These are phyloP conservation scores for Coemansia sp. DNA, from an alignment of 192 early-diverging fungal species.

Conservation along the genomic window DNA sequence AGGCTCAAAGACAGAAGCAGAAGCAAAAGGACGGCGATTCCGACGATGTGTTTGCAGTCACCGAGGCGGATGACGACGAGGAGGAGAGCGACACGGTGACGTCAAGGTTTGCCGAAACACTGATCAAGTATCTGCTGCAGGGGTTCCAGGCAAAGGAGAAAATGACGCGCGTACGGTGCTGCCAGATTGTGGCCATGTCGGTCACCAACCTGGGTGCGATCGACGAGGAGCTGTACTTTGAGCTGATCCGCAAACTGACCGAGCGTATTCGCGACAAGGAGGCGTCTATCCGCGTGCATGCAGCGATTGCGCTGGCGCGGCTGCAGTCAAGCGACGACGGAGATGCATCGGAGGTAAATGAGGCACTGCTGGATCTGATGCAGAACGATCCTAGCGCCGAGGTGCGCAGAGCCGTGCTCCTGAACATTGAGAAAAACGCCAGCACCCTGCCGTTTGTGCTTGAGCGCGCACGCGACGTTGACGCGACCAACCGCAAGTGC, in stretches of 20 bases:
- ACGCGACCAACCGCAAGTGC: slow-evolving; percentile 68
- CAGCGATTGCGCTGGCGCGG: slow-evolving; percentile 72
- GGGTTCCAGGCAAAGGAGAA: slow-evolving; percentile 82
- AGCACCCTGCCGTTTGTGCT: slow-evolving; percentile 67
- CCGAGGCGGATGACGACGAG: slow-evolving; percentile 20
- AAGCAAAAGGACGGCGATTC: slow-evolving; percentile 6
- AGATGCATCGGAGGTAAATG: slow-evolving; percentile 60
- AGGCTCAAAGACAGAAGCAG: slow-evolving; percentile 17
- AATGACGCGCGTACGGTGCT: slow-evolving; percentile 68
- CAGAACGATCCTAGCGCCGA: slow-evolving; percentile 77
- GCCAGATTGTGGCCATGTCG: slow-evolving; percentile 72
- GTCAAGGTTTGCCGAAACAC: slow-evolving; percentile 65
- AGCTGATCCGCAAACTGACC: slow-evolving; percentile 63
- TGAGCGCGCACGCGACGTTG: slow-evolving; percentile 74
- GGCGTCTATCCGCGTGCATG: slow-evolving; percentile 70
- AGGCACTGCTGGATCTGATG: slow-evolving; percentile 63
- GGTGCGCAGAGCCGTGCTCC: slow-evolving; percentile 76
- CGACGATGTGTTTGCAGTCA: slow-evolving; percentile 35
- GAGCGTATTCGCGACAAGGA: slow-evolving; percentile 82
- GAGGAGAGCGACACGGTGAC: slow-evolving; percentile 56
- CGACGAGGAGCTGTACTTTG: slow-evolving; percentile 74
- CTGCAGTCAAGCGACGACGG: slow-evolving; percentile 66
- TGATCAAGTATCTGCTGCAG: slow-evolving; percentile 67
- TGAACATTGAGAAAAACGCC: slow-evolving; percentile 66
- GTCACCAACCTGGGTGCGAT: slow-evolving; percentile 73